Percentiles rank a stretch among this genome's conserved stretches.
Evolutionary conservation across 208 protist genomes (phyloP).

Genomic region (Trypanosoma scelopori): DNA sequence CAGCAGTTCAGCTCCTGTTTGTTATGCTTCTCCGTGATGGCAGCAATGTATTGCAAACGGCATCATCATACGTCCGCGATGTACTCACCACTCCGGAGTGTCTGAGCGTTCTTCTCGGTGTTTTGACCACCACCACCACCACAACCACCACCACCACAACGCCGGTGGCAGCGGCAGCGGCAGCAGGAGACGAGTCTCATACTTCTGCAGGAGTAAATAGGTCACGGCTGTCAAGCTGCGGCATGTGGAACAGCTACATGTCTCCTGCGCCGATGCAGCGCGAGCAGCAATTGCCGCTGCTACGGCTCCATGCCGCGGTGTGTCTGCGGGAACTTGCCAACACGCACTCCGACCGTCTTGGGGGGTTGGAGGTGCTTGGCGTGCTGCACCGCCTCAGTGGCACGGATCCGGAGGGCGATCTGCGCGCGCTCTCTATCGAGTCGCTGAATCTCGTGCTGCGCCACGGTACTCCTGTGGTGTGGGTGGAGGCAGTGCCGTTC

Average conservation of each 20-base stretch:
- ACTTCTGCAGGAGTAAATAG: too few relatives aligned
- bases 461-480: background rate
- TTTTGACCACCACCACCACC: background rate
- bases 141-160: background rate
- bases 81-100: background rate
- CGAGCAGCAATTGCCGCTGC: background rate
- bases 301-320: slow-evolving; percentile 7
- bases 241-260: too few relatives aligned
- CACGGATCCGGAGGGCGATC: slow-evolving; percentile 10
- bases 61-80: slow-evolving; percentile 10
- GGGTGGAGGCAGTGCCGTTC: slow-evolving; percentile 3
- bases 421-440: slow-evolving; percentile 19
- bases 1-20: slow-evolving; percentile 17
- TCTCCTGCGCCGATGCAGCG: too few relatives aligned
- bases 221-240: too few relatives aligned
- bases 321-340: slow-evolving; percentile 26
- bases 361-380: background rate
- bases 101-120: slow-evolving; percentile 8
- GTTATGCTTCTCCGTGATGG: slow-evolving; percentile 19
- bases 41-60: background rate
- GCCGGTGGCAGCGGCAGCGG: background rate
- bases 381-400: slow-evolving; percentile 1
- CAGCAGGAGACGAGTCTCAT: too few relatives aligned
- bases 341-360: slow-evolving; percentile 5
- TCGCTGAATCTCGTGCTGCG: slow-evolving; percentile 9